Conservation (phyloP, 805 yeast species). For the Lachancea lanzarotensis region DNA sequence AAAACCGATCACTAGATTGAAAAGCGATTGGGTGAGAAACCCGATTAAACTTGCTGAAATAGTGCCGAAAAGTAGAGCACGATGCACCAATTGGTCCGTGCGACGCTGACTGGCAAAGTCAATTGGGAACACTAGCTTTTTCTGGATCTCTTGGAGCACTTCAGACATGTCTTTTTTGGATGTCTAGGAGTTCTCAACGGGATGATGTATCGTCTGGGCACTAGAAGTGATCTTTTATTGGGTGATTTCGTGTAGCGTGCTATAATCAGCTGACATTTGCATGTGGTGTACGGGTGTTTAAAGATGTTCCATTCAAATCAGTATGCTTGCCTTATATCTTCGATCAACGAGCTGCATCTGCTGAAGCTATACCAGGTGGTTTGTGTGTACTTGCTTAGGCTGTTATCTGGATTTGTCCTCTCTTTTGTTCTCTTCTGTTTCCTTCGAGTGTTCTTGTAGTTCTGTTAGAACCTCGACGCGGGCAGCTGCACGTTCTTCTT, state of each 20-base stretch:
- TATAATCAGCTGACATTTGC: not conserved
- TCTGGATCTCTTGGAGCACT: constrained; percentile 22
- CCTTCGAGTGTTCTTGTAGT: too few relatives aligned
- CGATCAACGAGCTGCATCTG: too few relatives aligned
- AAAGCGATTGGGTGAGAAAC: constrained; percentile 40
- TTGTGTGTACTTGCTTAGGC: too few relatives aligned
- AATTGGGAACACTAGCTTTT: constrained; percentile 29
- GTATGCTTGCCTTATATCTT: too few relatives aligned
- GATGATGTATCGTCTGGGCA: not conserved
- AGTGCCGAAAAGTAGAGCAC: constrained; percentile 19
- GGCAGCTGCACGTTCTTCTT: too few relatives aligned
- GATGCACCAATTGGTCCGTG: constrained; percentile 14
- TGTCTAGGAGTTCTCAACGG: not conserved
- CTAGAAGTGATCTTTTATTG: too few relatives aligned
- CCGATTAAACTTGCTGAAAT: constrained; percentile 44
- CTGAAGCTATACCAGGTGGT: too few relatives aligned
- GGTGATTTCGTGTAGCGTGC: not conserved
- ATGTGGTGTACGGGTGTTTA: not conserved
- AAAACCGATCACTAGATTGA: constrained; percentile 35
- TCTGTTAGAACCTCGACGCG: too few relatives aligned
- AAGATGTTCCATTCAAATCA: too few relatives aligned
- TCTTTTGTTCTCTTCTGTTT: too few relatives aligned
- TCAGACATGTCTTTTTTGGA: constrained; percentile 27
- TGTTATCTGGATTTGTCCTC: too few relatives aligned
- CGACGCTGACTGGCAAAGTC: constrained; percentile 30